Percentiles rank a stretch among this genome's conserved stretches.
Conservation (phyloP, 768 basidiomycete species). For the Rhizopogon rudus region DNA sequence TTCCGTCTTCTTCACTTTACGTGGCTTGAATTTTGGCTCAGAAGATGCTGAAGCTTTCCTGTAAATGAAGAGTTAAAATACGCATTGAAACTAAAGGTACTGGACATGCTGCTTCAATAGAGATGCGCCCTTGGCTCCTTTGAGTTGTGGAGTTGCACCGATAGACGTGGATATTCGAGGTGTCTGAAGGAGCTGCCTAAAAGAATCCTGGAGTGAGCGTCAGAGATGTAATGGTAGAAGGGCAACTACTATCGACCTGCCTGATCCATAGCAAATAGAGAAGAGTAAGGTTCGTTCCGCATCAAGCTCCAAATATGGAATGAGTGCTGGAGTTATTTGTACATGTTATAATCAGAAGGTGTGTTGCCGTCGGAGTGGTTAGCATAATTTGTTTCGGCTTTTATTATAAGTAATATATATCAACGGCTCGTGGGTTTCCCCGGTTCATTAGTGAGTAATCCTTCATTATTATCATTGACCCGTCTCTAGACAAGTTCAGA, state of each 20-base stretch:
- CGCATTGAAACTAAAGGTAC: neutral
- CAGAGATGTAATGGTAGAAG: neutral
- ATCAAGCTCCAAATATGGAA: neutral
- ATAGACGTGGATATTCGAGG: constrained; percentile 21
- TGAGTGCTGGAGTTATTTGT: constrained; percentile 19
- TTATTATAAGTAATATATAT: neutral
- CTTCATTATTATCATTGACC: neutral
- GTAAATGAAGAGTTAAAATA: neutral
- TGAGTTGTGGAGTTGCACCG: neutral
- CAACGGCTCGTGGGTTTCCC: neutral
- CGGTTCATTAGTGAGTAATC: neutral
- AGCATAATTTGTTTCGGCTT: neutral
- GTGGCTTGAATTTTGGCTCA: constrained; percentile 73
- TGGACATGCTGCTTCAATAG: neutral
- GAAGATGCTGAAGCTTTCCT: constrained; percentile 48
- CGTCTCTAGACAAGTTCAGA: neutral
- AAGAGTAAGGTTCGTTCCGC: neutral
- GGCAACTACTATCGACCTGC: constrained; percentile 3
- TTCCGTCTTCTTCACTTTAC: constrained; percentile 66
- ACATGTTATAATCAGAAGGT: constrained; percentile 22
- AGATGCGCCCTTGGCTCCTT: neutral
- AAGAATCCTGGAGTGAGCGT: constrained; percentile 46
- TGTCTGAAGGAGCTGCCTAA: constrained; percentile 44
- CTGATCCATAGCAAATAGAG: constrained; percentile 20
- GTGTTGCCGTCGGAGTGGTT: constrained; percentile 1